These are phyloP conservation scores for Trifolium pratense DNA, from an alignment of 306 rosid species.

Conservation along the genomic window DNA sequence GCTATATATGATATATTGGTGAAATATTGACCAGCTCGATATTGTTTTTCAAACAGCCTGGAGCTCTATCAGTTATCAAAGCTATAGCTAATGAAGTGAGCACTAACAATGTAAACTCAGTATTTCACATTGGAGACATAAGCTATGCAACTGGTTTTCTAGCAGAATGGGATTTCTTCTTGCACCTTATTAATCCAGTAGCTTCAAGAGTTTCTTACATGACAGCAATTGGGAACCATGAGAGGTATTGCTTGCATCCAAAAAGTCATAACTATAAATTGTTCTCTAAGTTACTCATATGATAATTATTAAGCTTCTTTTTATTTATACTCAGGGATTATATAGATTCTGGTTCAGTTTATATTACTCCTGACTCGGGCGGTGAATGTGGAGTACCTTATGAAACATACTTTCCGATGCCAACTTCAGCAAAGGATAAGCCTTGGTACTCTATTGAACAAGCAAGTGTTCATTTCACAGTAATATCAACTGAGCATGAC, in stretches of 20 bases:
- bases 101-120: slow-evolving; percentile 56
- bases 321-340: slow-evolving; percentile 62
- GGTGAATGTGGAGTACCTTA: slow-evolving; percentile 97
- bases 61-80: slow-evolving; percentile 73
- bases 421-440: slow-evolving; percentile 68
- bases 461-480: slow-evolving; percentile 76
- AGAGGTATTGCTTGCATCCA: slow-evolving; percentile 57
- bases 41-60: slow-evolving; percentile 60
- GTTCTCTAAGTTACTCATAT: not conserved
- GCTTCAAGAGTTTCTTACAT: slow-evolving; percentile 81
- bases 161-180: slow-evolving; percentile 89
- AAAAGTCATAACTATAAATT: not conserved
- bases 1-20: not conserved
- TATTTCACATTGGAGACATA: slow-evolving; percentile 94
- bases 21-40: slow-evolving; percentile 4
- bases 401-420: slow-evolving; percentile 88
- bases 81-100: slow-evolving; percentile 60
- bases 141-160: slow-evolving; percentile 93
- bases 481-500: slow-evolving; percentile 86
- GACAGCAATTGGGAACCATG: slow-evolving; percentile 95
- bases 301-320: not conserved
- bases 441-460: slow-evolving; percentile 95
- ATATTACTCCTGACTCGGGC: slow-evolving; percentile 74
- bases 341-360: slow-evolving; percentile 59
- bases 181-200: slow-evolving; percentile 62